Evolutionary conservation across 345 rosid genomes (phyloP).

Genomic region (Sisymbrium altissimum): DNA sequence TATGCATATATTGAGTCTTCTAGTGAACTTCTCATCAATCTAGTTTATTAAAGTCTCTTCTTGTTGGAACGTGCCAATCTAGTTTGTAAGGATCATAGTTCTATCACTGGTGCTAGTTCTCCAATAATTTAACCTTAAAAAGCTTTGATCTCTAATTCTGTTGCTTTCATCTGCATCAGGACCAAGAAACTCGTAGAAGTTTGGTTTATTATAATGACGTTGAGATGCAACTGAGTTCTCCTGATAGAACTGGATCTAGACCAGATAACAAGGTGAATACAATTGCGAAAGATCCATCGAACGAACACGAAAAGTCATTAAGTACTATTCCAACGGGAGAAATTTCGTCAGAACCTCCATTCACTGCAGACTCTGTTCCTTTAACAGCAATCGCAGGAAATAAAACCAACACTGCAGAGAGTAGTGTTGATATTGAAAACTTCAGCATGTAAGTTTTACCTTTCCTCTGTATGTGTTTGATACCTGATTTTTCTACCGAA

Average conservation of each 20-base stretch:
- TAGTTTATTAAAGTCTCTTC: slow-evolving; percentile 9
- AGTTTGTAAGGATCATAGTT: slow-evolving; percentile 5
- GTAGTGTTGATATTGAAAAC: slow-evolving; percentile 27
- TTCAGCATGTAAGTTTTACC: slow-evolving; percentile 54
- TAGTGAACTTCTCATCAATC: neutral
- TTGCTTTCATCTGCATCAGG: slow-evolving; percentile 40
- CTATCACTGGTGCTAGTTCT: neutral
- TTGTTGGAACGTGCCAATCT: slow-evolving; percentile 3
- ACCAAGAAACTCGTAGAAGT: slow-evolving; percentile 45
- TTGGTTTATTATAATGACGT: slow-evolving; percentile 47
- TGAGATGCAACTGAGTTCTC: slow-evolving; percentile 31
- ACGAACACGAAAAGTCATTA: slow-evolving; percentile 38
- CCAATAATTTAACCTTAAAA: neutral
- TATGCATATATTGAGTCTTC: neutral
- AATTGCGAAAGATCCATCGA: slow-evolving; percentile 40
- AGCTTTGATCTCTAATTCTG: slow-evolving; percentile 12
- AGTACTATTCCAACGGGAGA: slow-evolving; percentile 33
- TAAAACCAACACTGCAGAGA: slow-evolving; percentile 45
- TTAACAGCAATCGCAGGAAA: slow-evolving; percentile 15
- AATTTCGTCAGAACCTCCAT: slow-evolving; percentile 38
- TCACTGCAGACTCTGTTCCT: slow-evolving; percentile 34
- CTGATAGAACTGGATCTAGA: slow-evolving; percentile 50
- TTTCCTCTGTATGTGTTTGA: slow-evolving; percentile 5
- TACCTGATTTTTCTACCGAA: slow-evolving; percentile 8
- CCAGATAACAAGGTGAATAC: slow-evolving; percentile 36